Conservation (phyloP, 176 grass and related monocot species). For the Canna indica region DNA sequence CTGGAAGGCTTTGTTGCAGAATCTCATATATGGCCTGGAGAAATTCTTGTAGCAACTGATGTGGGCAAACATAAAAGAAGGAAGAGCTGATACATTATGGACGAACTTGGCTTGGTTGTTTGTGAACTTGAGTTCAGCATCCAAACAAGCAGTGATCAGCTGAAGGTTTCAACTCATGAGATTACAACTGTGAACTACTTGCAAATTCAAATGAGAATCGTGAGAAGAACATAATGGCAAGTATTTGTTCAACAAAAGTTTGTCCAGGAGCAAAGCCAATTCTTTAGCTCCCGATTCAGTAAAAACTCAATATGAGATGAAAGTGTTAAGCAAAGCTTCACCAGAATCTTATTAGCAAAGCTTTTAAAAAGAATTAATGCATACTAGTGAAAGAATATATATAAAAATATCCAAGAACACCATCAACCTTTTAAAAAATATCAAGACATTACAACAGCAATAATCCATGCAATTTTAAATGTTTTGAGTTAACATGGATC, state of each 20-base stretch:
- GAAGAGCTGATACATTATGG: background rate
- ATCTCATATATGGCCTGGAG: conserved; percentile 78
- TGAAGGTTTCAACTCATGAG: background rate
- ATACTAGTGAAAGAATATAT: too few species aligned
- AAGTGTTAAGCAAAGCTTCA: too few species aligned
- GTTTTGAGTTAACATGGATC: too few species aligned
- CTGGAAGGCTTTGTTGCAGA: conserved; percentile 28
- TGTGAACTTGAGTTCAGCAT: background rate
- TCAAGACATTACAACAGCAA: too few species aligned
- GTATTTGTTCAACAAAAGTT: background rate
- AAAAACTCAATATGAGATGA: too few species aligned
- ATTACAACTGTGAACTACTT: background rate
- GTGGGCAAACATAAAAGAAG: background rate
- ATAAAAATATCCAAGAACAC: too few species aligned
- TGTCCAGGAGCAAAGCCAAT: background rate
- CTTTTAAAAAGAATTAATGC: too few species aligned
- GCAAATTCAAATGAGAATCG: background rate
- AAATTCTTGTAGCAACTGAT: conserved; percentile 49
- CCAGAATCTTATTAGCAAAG: too few species aligned
- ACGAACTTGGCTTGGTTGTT: too few species aligned
- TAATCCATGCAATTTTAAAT: too few species aligned
- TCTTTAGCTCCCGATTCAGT: too few species aligned
- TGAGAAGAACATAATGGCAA: background rate
- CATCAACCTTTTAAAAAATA: too few species aligned
- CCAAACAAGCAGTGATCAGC: background rate